Evolutionary conservation across 208 protist species (phyloP).

Genomic region (Tetramitus jugosus): DNA sequence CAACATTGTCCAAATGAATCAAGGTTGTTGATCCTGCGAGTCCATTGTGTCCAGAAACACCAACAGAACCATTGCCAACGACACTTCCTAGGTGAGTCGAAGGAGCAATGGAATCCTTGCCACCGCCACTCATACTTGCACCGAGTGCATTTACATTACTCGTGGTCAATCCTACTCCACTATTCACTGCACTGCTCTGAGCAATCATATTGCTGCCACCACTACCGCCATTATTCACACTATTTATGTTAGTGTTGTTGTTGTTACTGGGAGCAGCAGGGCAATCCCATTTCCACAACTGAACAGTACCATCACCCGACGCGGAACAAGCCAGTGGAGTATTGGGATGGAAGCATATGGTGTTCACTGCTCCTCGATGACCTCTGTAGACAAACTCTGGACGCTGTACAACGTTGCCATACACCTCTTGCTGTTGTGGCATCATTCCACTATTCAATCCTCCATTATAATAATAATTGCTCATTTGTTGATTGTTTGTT

Average conservation of each 20-base stretch:
- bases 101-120: not conserved
- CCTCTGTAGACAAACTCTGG: too few species aligned
- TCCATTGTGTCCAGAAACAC: too few species aligned
- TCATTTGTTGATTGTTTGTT: too few species aligned
- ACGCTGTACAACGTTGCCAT: too few species aligned
- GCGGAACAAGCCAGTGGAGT: not conserved
- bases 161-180: too few species aligned
- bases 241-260: not conserved
- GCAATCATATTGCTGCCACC: not conserved
- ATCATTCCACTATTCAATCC: too few species aligned
- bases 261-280: not conserved
- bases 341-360: not conserved
- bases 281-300: constrained; percentile 19
- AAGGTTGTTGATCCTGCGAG: too few species aligned
- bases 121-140: not conserved
- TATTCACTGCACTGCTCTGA: not conserved
- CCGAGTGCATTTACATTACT: not conserved
- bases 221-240: not conserved
- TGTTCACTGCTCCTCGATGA: not conserved
- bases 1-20: too few species aligned
- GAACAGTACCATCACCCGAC: not conserved
- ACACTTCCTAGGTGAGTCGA: too few species aligned
- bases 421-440: too few species aligned
- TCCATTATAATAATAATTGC: too few species aligned
- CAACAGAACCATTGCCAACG: too few species aligned